Evolutionary conservation across 2,329 filamentous ascomycete genomes (phyloP), one percentile per base, ranked within the genome.

Genomic region (Talaromyces sp.): DNA sequence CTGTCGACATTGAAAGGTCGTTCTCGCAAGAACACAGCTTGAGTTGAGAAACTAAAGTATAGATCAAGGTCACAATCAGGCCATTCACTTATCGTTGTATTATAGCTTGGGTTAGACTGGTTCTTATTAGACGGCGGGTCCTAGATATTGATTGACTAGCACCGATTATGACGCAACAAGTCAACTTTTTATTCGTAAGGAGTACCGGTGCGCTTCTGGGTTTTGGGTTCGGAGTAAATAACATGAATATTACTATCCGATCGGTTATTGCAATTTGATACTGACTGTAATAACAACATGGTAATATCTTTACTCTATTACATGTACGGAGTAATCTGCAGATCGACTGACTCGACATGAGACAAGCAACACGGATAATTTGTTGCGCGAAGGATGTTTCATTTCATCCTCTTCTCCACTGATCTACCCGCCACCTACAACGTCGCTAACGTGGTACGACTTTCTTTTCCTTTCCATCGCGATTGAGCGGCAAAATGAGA

Each of bases 1-100:
- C 57, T 64, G 54, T 34, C 56, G 9, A 62, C 34, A 40, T 51
- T 64, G 27, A 61, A 62, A n/a, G 34, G 60, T 28, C 62, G 60
- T 23, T 42, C 56, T 27, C 52, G 62, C 18, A 60, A 59, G 23
- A 50, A 61, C 42, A 62, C 62, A 3, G 56, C 60, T 47, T 47
- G 44, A 47, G 23, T 47, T 47, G 18, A 9, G 16, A 47, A 23
- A 23, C 7, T 47, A 36, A 8, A 36, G 33, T 36, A 12, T 47
- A 23, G 44, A 47, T 12, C 9, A 47, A 12, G 44, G 44, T 27
- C 36, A 40, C 36, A 2, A 7, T 16, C 14, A 40, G 4, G 36
- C 36, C 36, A 33, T 9, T 14, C 44, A 27, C 44, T 27, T 47
- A 44, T 44, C n/a, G 23, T 47, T 47, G 44, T 47, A 47, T 47